These are phyloP conservation scores for Vigna mungo DNA, from an alignment of 306 rosid genomes.

Conservation along the genomic window DNA sequence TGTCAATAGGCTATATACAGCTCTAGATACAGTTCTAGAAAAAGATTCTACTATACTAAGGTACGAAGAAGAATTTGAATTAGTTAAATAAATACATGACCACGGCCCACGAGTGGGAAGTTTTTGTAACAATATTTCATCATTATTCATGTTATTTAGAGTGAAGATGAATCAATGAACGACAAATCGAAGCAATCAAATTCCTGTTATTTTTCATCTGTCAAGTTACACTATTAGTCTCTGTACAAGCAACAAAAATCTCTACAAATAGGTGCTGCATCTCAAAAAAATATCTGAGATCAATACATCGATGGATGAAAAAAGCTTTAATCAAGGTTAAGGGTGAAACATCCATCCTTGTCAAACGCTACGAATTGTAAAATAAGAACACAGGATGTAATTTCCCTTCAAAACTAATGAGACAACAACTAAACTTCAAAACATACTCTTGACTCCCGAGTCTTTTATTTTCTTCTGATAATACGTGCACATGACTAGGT, in stretches of 20 bases:
- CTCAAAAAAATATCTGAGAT: neutral
- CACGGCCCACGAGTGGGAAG: neutral
- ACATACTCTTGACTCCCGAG: neutral
- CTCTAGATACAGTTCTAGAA: too few relatives aligned
- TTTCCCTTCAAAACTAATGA: neutral
- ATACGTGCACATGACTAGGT: neutral
- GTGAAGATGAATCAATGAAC: slow-evolving; percentile 6
- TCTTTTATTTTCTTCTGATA: neutral
- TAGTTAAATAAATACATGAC: too few relatives aligned
- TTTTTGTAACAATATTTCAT: slow-evolving; percentile 17
- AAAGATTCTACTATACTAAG: too few relatives aligned
- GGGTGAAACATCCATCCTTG: neutral
- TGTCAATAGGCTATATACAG: too few relatives aligned
- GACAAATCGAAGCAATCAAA: neutral
- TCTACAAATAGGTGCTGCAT: neutral
- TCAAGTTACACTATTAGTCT: neutral
- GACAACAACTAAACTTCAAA: neutral
- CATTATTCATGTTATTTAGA: neutral
- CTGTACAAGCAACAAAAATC: neutral
- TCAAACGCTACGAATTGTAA: neutral
- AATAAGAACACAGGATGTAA: neutral
- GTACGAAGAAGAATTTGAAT: too few relatives aligned
- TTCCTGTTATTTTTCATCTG: neutral
- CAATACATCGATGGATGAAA: neutral
- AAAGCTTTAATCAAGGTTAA: neutral